Percentiles rank a stretch among this genome's conserved stretches.
These are phyloP conservation scores for Magnaporthales sp. DNA, from an alignment of 2,329 filamentous ascomycete species.

Conservation along the genomic window DNA sequence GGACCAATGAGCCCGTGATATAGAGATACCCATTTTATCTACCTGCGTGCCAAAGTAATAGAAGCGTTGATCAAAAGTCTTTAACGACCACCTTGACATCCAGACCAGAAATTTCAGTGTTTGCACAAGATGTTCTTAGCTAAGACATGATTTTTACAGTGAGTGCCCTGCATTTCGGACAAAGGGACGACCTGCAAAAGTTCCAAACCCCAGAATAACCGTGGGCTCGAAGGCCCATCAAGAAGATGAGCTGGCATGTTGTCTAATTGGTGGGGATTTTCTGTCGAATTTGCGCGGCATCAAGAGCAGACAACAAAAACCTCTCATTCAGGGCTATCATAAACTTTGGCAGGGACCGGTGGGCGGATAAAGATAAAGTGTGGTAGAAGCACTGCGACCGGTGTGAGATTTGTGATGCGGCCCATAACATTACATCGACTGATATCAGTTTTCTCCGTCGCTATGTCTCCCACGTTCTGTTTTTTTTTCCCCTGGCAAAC, in stretches of 20 bases:
- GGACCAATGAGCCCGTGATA: neutral
- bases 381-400: neutral
- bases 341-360: neutral
- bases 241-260: neutral
- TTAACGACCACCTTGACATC: neutral
- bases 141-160: neutral
- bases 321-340: neutral
- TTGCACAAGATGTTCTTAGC: neutral
- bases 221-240: neutral
- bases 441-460: neutral
- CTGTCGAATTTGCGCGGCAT: neutral
- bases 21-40: neutral
- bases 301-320: neutral
- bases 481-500: neutral
- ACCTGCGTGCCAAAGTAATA: neutral
- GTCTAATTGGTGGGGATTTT: neutral
- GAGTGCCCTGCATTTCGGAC: neutral
- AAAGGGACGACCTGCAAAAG: neutral
- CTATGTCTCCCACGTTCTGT: neutral
- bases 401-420: neutral
- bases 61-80: neutral
- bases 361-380: neutral
- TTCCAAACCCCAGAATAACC: neutral
- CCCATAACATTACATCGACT: neutral
- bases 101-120: neutral